Percentiles rank a stretch among this genome's conserved stretches.
Conservation (phyloP, 805 yeast species). For the Kodamaea neixiangensis region DNA sequence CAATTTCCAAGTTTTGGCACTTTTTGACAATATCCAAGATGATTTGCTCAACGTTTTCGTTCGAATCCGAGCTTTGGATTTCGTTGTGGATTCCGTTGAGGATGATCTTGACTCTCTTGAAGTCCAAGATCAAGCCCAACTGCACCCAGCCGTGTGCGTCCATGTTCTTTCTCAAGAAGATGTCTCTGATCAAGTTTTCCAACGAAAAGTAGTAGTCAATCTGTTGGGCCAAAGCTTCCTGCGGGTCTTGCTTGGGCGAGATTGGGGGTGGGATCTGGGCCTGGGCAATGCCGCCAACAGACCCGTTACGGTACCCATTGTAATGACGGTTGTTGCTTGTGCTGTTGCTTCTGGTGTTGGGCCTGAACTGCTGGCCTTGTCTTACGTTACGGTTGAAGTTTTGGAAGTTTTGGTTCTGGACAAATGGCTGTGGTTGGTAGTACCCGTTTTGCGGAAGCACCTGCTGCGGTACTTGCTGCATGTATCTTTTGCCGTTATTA, state of each 20-base stretch:
- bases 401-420: slow-evolving; percentile 24
- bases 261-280: slow-evolving; percentile 44
- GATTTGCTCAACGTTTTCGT: slow-evolving; percentile 19
- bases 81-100: slow-evolving; percentile 40
- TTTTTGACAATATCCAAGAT: slow-evolving; percentile 55
- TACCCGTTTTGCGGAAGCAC: slow-evolving; percentile 19
- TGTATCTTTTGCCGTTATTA: slow-evolving; percentile 17
- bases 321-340: neutral
- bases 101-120: slow-evolving; percentile 71
- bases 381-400: slow-evolving; percentile 30
- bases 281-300: slow-evolving; percentile 13
- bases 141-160: slow-evolving; percentile 72
- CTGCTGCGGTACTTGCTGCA: slow-evolving; percentile 4
- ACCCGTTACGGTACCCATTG: slow-evolving; percentile 24
- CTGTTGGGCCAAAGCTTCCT: slow-evolving; percentile 54
- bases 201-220: slow-evolving; percentile 88
- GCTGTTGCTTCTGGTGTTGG: slow-evolving; percentile 17
- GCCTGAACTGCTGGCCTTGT: slow-evolving; percentile 23
- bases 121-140: slow-evolving; percentile 60
- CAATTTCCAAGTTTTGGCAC: slow-evolving; percentile 54
- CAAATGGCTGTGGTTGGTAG: slow-evolving; percentile 36
- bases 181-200: slow-evolving; percentile 85
- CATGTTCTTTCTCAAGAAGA: slow-evolving; percentile 81
- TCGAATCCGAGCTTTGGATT: slow-evolving; percentile 26
- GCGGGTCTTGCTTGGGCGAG: slow-evolving; percentile 48